Evolutionary conservation across 331 rosid genomes (phyloP).

Genomic region (Quercus tomentella): DNA sequence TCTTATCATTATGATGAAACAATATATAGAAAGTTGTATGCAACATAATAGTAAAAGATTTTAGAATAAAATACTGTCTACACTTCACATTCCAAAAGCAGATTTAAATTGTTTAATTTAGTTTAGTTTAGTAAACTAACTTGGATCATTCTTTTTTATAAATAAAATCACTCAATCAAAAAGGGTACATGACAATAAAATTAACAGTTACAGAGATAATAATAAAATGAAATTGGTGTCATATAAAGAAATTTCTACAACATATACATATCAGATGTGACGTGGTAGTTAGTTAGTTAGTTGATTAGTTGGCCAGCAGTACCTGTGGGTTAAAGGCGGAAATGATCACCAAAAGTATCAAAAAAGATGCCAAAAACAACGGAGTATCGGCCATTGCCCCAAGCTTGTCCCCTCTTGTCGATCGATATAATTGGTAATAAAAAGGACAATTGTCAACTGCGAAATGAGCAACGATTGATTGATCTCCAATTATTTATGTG

Average conservation of each 20-base stretch:
- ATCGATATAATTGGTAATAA: not conserved
- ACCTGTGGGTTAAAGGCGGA: conserved; percentile 7
- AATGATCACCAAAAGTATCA: conserved; percentile 15
- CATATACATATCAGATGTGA: not conserved
- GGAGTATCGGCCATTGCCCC: conserved; percentile 22
- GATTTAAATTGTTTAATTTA: too few relatives aligned
- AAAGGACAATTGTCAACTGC: not conserved
- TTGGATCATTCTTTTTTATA: not conserved
- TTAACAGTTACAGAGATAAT: not conserved
- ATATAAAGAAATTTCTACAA: not conserved
- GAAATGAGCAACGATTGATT: not conserved
- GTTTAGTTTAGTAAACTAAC: not conserved
- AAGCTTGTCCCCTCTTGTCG: not conserved
- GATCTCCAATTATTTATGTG: not conserved
- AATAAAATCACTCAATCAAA: not conserved
- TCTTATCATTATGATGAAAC: too few relatives aligned
- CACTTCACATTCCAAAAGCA: too few relatives aligned
- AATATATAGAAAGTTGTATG: too few relatives aligned
- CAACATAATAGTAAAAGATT: too few relatives aligned
- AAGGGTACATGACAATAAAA: not conserved
- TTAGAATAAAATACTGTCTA: too few relatives aligned
- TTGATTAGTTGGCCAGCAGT: too few relatives aligned
- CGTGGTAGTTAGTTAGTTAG: not conserved
- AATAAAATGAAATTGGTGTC: not conserved
- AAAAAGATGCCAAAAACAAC: conserved; percentile 12